A percentile compares a stretch with the other conserved stretches of the same genome.
phyloP scores from a whole-genome alignment of 345 rosid genomes.

The Eucalyptus shirleyi region DNA sequence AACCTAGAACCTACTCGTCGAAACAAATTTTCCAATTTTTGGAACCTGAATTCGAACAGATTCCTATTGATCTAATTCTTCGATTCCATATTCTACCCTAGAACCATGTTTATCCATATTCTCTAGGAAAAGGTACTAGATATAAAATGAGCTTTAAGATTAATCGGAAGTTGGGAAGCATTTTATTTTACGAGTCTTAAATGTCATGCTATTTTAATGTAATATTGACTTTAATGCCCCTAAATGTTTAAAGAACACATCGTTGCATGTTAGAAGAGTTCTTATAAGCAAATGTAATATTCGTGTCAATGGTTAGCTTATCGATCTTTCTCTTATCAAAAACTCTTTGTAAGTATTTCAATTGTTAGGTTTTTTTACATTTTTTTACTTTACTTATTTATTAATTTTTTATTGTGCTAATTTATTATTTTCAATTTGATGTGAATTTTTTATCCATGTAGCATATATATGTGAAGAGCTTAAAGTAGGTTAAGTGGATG shows the following conservation, averaged over 20 bases:
- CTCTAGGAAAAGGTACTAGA: not conserved
- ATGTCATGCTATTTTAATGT: not conserved
- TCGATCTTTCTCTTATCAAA: no score
- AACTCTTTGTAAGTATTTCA: not conserved
- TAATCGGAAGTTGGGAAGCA: not conserved
- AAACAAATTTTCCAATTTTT: no score
- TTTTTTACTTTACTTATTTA: no score
- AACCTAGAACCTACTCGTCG: no score
- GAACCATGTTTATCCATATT: no score
- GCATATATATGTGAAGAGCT: not conserved
- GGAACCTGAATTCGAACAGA: no score
- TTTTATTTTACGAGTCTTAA: no score
- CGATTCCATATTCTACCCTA: no score
- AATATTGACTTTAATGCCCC: not conserved
- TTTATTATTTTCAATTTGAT: no score
- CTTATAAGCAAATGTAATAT: not conserved
- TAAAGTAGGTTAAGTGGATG: no score
- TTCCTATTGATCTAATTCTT: no score
- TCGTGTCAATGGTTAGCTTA: not conserved
- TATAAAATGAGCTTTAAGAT: not conserved
- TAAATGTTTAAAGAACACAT: not conserved
- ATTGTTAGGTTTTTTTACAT: not conserved
- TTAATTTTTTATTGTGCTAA: not conserved
- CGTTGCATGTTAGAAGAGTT: not conserved
- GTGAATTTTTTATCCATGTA: no score